Evolutionary conservation across 768 basidiomycete genomes (phyloP).

Genomic region (Termitomyces eurrhizus): DNA sequence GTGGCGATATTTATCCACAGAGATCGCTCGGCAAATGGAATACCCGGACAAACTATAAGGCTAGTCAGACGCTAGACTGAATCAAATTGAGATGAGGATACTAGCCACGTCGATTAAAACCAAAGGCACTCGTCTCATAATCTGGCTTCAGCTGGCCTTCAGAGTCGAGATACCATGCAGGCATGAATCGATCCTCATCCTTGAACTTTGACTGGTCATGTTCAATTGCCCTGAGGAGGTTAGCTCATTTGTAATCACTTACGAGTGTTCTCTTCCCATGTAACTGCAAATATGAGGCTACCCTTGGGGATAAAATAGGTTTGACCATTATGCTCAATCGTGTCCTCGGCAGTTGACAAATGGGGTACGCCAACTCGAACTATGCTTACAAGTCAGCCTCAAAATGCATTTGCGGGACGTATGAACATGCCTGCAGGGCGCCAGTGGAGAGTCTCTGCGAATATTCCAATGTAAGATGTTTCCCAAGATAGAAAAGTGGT

Average conservation of each 20-base stretch:
- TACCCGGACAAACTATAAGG: neutral
- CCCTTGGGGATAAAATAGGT: neutral
- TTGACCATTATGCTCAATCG: neutral
- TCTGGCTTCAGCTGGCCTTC: neutral
- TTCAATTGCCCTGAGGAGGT: neutral
- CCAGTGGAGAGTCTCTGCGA: neutral
- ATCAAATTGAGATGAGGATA: neutral
- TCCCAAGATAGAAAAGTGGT: neutral
- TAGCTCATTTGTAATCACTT: neutral
- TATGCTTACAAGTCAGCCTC: neutral
- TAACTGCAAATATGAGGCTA: neutral
- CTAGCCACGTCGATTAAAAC: neutral
- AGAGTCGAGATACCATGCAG: neutral
- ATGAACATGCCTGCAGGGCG: neutral
- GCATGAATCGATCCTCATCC: neutral
- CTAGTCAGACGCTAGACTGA: neutral
- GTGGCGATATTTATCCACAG: neutral
- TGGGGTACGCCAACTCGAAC: neutral
- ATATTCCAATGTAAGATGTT: neutral
- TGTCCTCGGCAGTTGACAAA: neutral
- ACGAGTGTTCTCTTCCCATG: neutral
- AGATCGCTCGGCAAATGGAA: neutral
- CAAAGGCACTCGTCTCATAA: neutral
- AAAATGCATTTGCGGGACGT: neutral
- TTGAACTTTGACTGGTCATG: neutral